Percentiles rank a stretch among this genome's conserved stretches.
phyloP scores from a whole-genome alignment of 495 filamentous ascomycete species.

The Thozetella sp. region DNA sequence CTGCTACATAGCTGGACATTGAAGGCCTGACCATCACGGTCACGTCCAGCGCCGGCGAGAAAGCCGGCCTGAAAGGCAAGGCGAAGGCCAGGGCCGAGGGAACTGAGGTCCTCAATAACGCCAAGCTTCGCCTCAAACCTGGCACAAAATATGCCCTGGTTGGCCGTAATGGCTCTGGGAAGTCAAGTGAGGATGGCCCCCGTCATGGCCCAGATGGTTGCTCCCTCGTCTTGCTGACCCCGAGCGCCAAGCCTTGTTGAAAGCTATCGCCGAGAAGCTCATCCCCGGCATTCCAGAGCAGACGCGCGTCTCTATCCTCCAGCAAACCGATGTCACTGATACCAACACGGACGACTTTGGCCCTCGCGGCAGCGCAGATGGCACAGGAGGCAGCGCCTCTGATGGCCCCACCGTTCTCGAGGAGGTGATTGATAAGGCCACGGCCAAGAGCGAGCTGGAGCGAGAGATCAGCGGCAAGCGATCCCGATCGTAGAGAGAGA shows the following conservation, averaged over 20 bases:
- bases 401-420: constrained; percentile 57
- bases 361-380: background rate
- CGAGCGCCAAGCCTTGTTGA: constrained; percentile 57
- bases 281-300: constrained; percentile 76
- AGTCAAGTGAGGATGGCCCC: constrained; percentile 62
- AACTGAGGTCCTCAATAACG: constrained; percentile 69
- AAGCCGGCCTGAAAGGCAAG: constrained; percentile 32
- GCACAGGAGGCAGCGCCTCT: constrained; percentile 5
- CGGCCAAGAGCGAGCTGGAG: constrained; percentile 56
- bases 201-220: background rate
- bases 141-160: constrained; percentile 74
- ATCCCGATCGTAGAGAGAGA: too few relatives aligned
- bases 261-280: constrained; percentile 74
- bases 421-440: constrained; percentile 68
- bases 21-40: constrained; percentile 66
- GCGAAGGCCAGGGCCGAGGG: constrained; percentile 58
- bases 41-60: constrained; percentile 40
- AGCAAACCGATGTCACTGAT: constrained; percentile 61
- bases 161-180: constrained; percentile 79
- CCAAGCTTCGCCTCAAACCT: constrained; percentile 67
- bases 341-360: constrained; percentile 21
- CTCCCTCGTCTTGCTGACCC: background rate
- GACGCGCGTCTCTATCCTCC: constrained; percentile 68
- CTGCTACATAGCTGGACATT: constrained; percentile 66
- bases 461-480: constrained; percentile 57